A percentile compares a stretch with the other conserved stretches of the same genome.
Conservation (phyloP, 2,329 filamentous ascomycete genomes). For the Cytospora paraplurivora region DNA sequence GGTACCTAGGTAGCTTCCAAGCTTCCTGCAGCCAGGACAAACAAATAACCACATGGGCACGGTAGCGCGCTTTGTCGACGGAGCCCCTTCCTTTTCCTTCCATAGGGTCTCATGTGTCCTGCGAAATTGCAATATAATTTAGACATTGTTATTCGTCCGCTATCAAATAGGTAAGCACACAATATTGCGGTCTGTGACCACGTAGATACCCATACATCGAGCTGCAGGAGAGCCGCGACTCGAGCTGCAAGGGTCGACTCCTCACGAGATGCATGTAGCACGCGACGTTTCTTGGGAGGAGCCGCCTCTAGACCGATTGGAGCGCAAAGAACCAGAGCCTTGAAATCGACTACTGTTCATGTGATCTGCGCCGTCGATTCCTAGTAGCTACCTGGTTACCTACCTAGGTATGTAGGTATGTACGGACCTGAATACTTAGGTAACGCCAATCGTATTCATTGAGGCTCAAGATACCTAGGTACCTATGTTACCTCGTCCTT, state of each 20-base stretch:
- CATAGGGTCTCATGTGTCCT: neutral
- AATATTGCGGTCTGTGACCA: too few relatives aligned
- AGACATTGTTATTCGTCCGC: neutral
- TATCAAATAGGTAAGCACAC: neutral
- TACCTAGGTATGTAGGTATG: too few relatives aligned
- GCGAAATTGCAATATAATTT: neutral
- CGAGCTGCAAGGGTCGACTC: too few relatives aligned
- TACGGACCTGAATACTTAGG: too few relatives aligned
- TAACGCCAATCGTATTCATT: neutral
- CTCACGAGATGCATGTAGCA: neutral
- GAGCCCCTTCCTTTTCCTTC: neutral
- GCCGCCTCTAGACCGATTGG: too few relatives aligned
- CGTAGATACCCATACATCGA: neutral
- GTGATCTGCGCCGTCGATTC: too few relatives aligned
- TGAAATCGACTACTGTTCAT: too few relatives aligned
- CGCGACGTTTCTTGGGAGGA: neutral
- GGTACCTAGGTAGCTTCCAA: neutral
- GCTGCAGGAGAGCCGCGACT: too few relatives aligned
- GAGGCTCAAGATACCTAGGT: neutral
- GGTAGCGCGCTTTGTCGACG: neutral
- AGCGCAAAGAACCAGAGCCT: too few relatives aligned
- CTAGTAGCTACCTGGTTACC: too few relatives aligned
- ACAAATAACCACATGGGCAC: neutral
- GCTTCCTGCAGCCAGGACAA: neutral
- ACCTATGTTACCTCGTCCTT: neutral